Evolutionary conservation across 352 stramenopile genomes (phyloP).

Genomic region (Phytopythium mirpurense): DNA sequence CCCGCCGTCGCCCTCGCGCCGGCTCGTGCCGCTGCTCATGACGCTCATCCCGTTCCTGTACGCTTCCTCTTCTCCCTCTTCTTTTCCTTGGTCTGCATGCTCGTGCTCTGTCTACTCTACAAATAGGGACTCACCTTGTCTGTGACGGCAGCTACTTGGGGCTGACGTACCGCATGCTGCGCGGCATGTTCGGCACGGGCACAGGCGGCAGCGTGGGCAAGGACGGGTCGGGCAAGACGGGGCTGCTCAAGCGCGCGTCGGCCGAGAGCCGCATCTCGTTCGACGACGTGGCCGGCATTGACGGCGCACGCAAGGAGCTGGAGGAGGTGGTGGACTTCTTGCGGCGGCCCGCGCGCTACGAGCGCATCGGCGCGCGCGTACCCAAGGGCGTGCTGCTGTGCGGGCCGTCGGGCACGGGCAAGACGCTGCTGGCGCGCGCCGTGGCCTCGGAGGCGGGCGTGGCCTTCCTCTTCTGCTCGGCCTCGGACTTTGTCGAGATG

Average conservation of each 20-base stretch:
- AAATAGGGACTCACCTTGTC: no score
- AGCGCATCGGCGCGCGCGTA: slow-evolving; percentile 90
- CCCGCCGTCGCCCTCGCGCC: slow-evolving; percentile 33
- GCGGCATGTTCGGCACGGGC: slow-evolving; percentile 51
- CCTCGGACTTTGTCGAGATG: slow-evolving; percentile 98
- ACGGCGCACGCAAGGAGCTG: slow-evolving; percentile 91
- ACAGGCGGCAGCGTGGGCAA: slow-evolving; percentile 50
- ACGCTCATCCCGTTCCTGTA: slow-evolving; percentile 73
- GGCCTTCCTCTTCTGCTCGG: slow-evolving; percentile 93
- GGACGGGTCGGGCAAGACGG: slow-evolving; percentile 53
- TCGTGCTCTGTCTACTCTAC: no score
- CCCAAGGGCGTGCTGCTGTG: slow-evolving; percentile 92
- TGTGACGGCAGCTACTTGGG: slow-evolving; percentile 54
- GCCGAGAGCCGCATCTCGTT: slow-evolving; percentile 67
- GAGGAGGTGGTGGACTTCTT: slow-evolving; percentile 95
- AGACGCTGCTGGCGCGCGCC: slow-evolving; percentile 92
- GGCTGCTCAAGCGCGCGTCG: slow-evolving; percentile 13
- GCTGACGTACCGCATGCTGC: slow-evolving; percentile 82
- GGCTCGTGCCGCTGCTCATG: slow-evolving; percentile 50
- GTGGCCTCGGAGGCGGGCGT: slow-evolving; percentile 92
- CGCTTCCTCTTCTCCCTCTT: no score
- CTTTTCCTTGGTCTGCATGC: no score
- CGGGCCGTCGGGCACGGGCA: slow-evolving; percentile 92
- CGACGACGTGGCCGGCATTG: slow-evolving; percentile 92
- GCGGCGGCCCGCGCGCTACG: slow-evolving; percentile 88